Evolutionary conservation across 2,329 filamentous ascomycete genomes (phyloP), one percentile per base, ranked within the genome.

Genomic region (Stemphylium beticola): DNA sequence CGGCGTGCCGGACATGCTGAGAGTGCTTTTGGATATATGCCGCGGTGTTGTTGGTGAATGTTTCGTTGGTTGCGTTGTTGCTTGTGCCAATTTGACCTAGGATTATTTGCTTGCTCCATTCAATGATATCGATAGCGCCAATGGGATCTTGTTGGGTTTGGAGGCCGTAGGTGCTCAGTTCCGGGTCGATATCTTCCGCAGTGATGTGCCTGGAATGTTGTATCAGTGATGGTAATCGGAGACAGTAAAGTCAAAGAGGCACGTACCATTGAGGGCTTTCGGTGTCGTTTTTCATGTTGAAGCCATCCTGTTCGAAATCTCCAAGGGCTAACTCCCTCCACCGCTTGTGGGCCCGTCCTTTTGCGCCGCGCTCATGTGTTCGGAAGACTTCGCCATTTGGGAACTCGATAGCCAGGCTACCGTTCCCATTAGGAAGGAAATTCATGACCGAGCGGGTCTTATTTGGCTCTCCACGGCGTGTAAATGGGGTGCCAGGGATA

Each of bases 81-180:
- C n/a, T n/a, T n/a, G 36, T 24, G n/a, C 44, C 40, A 4, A 58
- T 39, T 31, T 51, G 50, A 18, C 45, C 49, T 12, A 53, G 37
- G 33, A 54, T 58, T 9, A 49, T 49, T 22, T 50, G 37, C 32
- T 53, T 43, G 20, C 50, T 53, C 20, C 46, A 42, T 36, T 50
- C n/a, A 43, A 42, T 41, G 18, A 58, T 54, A 38, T 54, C 50
- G 20, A 54, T 58, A 12, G 42, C 41, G 24, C 40, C 40, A n/a
- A 42, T 15, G 11, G 50, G 55, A 37, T 58, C 14, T 34, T 49
- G 50, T 26, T 58, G 49, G 11, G 45, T 51, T 34, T 50, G 12
- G 18, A 54, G 42, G 37, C 41, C 38, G 33, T 53, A 57, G 12
- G 32, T 53, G 10, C 40, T 45, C n/a, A 43, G 24, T 29, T 34